These are phyloP conservation scores for Penicillium sp. DNA, from an alignment of 2,329 filamentous ascomycete species.

Conservation along the genomic window DNA sequence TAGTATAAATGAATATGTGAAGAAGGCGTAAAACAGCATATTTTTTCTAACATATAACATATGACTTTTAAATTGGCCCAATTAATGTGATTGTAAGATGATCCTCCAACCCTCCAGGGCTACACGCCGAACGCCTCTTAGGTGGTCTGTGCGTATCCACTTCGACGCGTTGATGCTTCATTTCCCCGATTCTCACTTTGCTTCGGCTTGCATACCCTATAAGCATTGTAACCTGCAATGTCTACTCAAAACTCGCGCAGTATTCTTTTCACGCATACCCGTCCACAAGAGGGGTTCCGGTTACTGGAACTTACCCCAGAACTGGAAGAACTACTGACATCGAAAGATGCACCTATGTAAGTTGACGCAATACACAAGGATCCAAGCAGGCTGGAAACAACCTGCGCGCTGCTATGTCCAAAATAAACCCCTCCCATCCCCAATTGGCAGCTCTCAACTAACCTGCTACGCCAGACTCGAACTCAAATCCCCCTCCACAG, in stretches of 20 bases:
- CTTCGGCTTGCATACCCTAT: not conserved
- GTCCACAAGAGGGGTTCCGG: constrained; percentile 54
- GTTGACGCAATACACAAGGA: constrained; percentile 1
- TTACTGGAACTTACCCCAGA: constrained; percentile 61
- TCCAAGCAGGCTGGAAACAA: not conserved
- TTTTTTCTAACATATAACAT: not conserved
- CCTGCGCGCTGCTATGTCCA: not conserved
- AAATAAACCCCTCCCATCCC: not conserved
- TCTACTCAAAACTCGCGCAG: constrained; percentile 38
- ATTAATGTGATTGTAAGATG: not conserved
- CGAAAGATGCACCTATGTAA: constrained; percentile 44
- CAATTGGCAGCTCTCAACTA: not conserved
- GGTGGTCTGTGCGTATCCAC: constrained; percentile 32
- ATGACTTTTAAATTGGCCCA: not conserved
- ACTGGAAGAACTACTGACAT: constrained; percentile 53
- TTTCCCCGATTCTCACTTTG: not conserved
- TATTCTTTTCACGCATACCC: constrained; percentile 42
- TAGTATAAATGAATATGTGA: too few species aligned
- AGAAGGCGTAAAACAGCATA: not conserved
- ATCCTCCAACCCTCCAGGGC: not conserved
- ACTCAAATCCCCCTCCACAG: constrained; percentile 42
- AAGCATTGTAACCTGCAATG: constrained; percentile 24
- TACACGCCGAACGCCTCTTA: constrained; percentile 20
- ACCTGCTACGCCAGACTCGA: constrained; percentile 33
- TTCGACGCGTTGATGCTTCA: constrained; percentile 14